Percentiles rank a stretch among this genome's conserved stretches.
Evolutionary conservation across 202 grass and related monocot genomes (phyloP).

Genomic region (Setaria viridis): DNA sequence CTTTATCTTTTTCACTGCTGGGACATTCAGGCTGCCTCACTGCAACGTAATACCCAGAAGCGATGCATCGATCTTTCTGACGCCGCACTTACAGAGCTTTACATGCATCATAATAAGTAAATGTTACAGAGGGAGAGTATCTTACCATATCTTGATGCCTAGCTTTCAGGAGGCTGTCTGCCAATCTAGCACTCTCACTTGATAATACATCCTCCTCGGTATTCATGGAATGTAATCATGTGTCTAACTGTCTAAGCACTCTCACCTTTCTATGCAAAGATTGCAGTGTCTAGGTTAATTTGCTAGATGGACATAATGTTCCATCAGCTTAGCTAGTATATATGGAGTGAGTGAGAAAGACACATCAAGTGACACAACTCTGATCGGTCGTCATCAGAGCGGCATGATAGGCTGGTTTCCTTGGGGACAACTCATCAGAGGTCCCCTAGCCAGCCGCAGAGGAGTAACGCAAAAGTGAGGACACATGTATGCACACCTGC

Average conservation of each 20-base stretch:
- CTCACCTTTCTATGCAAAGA: conserved; percentile 8
- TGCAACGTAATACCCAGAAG: conserved; percentile 58
- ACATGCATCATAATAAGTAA: conserved; percentile 25
- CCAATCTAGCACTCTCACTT: background rate
- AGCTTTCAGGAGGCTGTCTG: conserved; percentile 10
- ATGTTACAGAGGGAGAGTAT: background rate
- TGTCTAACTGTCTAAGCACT: background rate
- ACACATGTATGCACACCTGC: conserved; percentile 26
- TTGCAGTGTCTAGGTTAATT: background rate
- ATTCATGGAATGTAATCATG: background rate
- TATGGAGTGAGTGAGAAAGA: conserved; percentile 17
- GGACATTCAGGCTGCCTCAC: conserved; percentile 40
- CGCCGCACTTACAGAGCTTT: conserved; percentile 37
- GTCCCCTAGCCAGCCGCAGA: conserved; percentile 18
- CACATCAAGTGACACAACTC: conserved; percentile 26
- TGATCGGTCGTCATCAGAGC: conserved; percentile 40
- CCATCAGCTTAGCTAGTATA: background rate
- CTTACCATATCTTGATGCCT: conserved; percentile 33
- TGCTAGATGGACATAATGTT: background rate
- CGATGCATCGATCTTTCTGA: conserved; percentile 27
- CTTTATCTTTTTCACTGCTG: conserved; percentile 14
- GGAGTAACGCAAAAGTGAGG: conserved; percentile 4
- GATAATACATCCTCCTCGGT: conserved; percentile 30
- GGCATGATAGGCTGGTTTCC: conserved; percentile 40
- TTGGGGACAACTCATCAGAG: conserved; percentile 41